Evolutionary conservation across 2,329 filamentous ascomycete species (phyloP).

Genomic region (Orbilia brochopaga): DNA sequence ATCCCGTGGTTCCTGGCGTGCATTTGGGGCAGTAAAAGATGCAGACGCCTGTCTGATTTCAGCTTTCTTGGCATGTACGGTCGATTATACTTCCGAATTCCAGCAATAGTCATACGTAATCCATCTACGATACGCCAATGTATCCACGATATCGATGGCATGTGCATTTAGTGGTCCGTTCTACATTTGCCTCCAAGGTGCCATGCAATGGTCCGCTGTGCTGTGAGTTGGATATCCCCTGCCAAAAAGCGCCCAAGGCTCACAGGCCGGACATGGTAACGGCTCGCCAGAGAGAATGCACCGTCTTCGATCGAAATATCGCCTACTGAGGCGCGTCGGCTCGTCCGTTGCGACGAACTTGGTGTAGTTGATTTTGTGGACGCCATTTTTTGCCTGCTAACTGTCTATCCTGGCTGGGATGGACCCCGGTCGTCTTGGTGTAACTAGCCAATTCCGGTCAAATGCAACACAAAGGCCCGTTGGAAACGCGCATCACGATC

Average conservation of each 20-base stretch:
- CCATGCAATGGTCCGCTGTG: neutral
- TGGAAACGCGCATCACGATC: too few relatives aligned
- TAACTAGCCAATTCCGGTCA: slow-evolving; percentile 3
- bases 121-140: too few relatives aligned
- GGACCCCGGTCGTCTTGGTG: neutral
- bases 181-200: neutral
- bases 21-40: neutral
- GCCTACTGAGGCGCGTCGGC: neutral
- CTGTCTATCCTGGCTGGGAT: neutral
- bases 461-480: neutral
- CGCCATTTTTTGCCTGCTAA: neutral
- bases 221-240: slow-evolving; percentile 26
- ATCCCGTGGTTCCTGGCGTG: slow-evolving; percentile 10
- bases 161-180: too few relatives aligned
- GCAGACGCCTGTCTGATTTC: slow-evolving; percentile 8
- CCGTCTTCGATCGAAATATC: slow-evolving; percentile 40
- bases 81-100: neutral
- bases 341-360: neutral
- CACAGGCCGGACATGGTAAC: slow-evolving; percentile 43
- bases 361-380: neutral
- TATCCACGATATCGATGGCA: too few relatives aligned
- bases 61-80: slow-evolving; percentile 16
- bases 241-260: slow-evolving; percentile 16
- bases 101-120: too few relatives aligned
- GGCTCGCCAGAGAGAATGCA: slow-evolving; percentile 30